Evolutionary conservation across 352 stramenopile species (phyloP).

Genomic region (Globisporangium carolinianum): DNA sequence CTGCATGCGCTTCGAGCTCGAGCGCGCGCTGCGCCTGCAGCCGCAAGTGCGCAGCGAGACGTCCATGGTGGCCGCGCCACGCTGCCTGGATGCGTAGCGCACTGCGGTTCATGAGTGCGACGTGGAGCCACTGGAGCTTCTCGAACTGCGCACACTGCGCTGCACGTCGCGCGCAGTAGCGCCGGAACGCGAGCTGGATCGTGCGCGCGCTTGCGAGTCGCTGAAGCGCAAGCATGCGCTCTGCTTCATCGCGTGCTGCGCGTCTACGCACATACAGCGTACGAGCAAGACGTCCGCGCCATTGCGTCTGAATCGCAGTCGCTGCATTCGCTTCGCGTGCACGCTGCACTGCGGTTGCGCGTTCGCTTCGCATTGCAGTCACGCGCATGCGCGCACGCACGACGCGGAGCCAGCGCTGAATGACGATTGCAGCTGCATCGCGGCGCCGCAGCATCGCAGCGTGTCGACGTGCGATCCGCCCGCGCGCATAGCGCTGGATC

Average conservation of each 20-base stretch:
- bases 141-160: slow-evolving; percentile 49
- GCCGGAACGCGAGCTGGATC: slow-evolving; percentile 62
- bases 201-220: slow-evolving; percentile 37
- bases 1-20: slow-evolving; percentile 42
- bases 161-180: slow-evolving; percentile 40
- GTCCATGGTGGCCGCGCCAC: slow-evolving; percentile 72
- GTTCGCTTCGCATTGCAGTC: slow-evolving; percentile 31
- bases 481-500: slow-evolving; percentile 48
- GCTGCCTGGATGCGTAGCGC: slow-evolving; percentile 69
- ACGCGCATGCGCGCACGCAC: slow-evolving; percentile 32
- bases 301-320: slow-evolving; percentile 42
- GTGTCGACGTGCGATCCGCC: slow-evolving; percentile 34
- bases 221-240: slow-evolving; percentile 28
- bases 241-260: slow-evolving; percentile 19
- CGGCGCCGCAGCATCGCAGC: slow-evolving; percentile 19
- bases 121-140: slow-evolving; percentile 63
- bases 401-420: slow-evolving; percentile 48
- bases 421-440: slow-evolving; percentile 33
- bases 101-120: slow-evolving; percentile 46
- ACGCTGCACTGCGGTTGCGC: slow-evolving; percentile 17
- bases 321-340: slow-evolving; percentile 26
- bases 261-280: slow-evolving; percentile 27
- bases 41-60: slow-evolving; percentile 46
- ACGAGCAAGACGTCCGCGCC: slow-evolving; percentile 25
- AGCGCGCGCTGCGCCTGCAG: slow-evolving; percentile 43